These are phyloP conservation scores for Barnettozyma hawaiiensis DNA, from an alignment of 1,139 yeast species.

Conservation along the genomic window DNA sequence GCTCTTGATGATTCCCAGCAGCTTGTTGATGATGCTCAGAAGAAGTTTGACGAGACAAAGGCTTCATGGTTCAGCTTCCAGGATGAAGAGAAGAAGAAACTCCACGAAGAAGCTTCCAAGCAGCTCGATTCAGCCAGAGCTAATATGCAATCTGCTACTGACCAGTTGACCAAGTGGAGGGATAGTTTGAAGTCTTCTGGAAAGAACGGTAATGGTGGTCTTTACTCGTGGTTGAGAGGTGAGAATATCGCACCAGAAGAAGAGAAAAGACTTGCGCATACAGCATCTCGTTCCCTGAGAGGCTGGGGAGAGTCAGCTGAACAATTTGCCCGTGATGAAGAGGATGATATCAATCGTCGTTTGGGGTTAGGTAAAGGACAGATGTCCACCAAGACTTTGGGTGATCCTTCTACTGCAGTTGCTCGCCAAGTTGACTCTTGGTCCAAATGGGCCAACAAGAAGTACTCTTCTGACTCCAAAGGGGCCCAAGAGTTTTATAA, in stretches of 20 bases:
- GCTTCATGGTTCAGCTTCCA: conserved; percentile 28
- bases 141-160: conserved; percentile 23
- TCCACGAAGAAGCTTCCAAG: conserved; percentile 27
- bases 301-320: conserved; percentile 44
- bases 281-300: conserved; percentile 31
- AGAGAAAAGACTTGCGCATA: conserved; percentile 28
- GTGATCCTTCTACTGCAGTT: conserved; percentile 5
- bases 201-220: conserved; percentile 11
- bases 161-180: conserved; percentile 25
- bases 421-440: conserved; percentile 21
- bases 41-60: conserved; percentile 30
- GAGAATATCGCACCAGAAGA: conserved; percentile 12
- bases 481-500: conserved; percentile 28
- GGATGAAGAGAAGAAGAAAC: conserved; percentile 22
- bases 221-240: conserved; percentile 27
- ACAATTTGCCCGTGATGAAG: conserved; percentile 36
- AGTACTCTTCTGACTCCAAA: conserved; percentile 27
- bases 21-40: conserved; percentile 26
- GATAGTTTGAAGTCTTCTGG: conserved; percentile 6
- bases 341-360: conserved; percentile 26
- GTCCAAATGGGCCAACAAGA: conserved; percentile 23
- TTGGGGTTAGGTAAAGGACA: conserved; percentile 13
- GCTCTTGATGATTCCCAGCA: conserved; percentile 24
- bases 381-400: conserved; percentile 13
- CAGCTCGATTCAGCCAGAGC: conserved; percentile 27